Conservation (phyloP, 2,329 filamentous ascomycete genomes). For the Hymenoscyphus scutula region DNA sequence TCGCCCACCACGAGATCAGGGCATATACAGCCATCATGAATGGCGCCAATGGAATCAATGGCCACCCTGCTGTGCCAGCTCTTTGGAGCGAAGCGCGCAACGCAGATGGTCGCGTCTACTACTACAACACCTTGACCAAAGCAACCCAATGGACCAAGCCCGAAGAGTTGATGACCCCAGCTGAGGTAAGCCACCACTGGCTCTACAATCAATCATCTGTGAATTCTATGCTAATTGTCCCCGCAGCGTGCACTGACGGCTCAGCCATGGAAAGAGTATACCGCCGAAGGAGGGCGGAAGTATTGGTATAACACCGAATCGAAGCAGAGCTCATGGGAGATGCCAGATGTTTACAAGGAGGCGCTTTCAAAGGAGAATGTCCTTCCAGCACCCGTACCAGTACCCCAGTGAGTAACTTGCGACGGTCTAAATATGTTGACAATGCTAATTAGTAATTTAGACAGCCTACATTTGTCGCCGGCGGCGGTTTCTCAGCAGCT, state of each 20-base stretch:
- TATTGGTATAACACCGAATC: constrained; percentile 96
- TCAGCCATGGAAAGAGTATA: constrained; percentile 92
- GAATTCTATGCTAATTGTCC: constrained; percentile 12
- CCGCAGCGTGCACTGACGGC: constrained; percentile 71
- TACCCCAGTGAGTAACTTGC: constrained; percentile 43
- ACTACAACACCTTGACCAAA: constrained; percentile 84
- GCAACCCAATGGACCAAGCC: constrained; percentile 94
- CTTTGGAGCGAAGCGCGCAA: constrained; percentile 81
- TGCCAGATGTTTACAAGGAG: constrained; percentile 78
- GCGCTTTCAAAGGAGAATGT: constrained; percentile 60
- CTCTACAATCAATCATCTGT: constrained; percentile 1
- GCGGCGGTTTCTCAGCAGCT: constrained; percentile 38
- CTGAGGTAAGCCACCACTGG: constrained; percentile 60
- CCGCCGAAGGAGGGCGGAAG: constrained; percentile 78
- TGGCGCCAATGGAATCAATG: constrained; percentile 34
- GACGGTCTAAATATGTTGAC: not conserved
- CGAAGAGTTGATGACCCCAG: constrained; percentile 77
- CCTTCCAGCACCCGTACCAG: constrained; percentile 40
- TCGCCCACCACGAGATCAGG: not conserved
- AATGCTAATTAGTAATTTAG: constrained; percentile 20
- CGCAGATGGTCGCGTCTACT: constrained; percentile 82
- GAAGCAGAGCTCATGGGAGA: constrained; percentile 91
- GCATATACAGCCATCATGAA: constrained; percentile 33
- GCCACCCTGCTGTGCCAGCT: constrained; percentile 41
- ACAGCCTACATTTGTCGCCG: constrained; percentile 43